phyloP scores from a whole-genome alignment of 2,329 filamentous ascomycete genomes.

The Penicillium sp. region DNA sequence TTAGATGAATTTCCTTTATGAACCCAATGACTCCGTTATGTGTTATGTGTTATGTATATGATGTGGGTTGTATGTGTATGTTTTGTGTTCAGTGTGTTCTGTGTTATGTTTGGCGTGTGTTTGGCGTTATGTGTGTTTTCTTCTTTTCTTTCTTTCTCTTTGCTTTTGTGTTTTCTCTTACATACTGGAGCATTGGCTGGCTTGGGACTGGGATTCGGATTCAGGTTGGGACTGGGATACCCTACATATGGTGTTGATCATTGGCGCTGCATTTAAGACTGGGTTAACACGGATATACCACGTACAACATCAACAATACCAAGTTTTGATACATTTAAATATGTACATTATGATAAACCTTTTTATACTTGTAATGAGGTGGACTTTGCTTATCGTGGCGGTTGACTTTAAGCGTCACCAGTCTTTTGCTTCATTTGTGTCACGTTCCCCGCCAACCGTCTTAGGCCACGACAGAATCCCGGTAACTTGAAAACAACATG shows the following conservation, averaged over 20 bases:
- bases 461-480: too few relatives aligned
- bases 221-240: slow-evolving; percentile 11
- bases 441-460: too few relatives aligned
- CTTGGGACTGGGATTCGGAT: slow-evolving; percentile 10
- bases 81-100: slow-evolving; percentile 27
- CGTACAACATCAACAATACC: neutral
- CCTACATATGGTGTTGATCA: slow-evolving; percentile 8
- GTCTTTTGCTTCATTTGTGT: too few relatives aligned
- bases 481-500: too few relatives aligned
- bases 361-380: neutral
- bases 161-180: slow-evolving; percentile 15
- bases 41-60: slow-evolving; percentile 36
- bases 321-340: neutral
- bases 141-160: slow-evolving; percentile 21
- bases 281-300: neutral
- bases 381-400: too few relatives aligned
- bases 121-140: slow-evolving; percentile 23
- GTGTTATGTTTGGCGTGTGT: slow-evolving; percentile 27
- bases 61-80: slow-evolving; percentile 29
- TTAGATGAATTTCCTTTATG: slow-evolving; percentile 43
- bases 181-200: slow-evolving; percentile 12
- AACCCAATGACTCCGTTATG: slow-evolving; percentile 38
- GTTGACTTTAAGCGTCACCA: too few relatives aligned
- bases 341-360: neutral
- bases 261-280: neutral